Evolutionary conservation across 768 basidiomycete genomes (phyloP).

Genomic region (Mycena galericulata): DNA sequence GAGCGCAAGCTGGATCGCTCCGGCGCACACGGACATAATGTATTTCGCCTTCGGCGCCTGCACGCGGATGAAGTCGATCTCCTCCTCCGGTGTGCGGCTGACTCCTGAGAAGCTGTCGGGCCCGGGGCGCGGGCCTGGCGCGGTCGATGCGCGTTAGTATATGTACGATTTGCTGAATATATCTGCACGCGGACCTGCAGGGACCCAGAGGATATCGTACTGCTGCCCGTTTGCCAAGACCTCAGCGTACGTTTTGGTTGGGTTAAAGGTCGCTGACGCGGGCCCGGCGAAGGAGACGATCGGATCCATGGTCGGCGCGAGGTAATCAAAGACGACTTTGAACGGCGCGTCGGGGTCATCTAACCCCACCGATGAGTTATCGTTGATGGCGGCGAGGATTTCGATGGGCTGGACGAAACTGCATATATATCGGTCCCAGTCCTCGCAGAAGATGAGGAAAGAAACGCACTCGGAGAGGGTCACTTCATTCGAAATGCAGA

Average conservation of each 20-base stretch:
- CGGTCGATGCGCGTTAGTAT: neutral
- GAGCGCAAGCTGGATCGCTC: constrained; percentile 43
- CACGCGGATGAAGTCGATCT: constrained; percentile 39
- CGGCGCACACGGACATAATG: constrained; percentile 47
- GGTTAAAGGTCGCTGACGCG: constrained; percentile 29
- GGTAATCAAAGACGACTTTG: constrained; percentile 36
- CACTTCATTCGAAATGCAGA: constrained; percentile 34
- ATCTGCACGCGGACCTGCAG: constrained; percentile 31
- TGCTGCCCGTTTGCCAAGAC: constrained; percentile 34
- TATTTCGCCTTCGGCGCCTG: constrained; percentile 45
- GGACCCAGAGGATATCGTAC: constrained; percentile 44
- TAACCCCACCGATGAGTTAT: neutral
- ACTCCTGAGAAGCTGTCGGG: constrained; percentile 7
- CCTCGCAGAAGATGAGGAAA: no score
- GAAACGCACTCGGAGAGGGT: constrained; percentile 29
- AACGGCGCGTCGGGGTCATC: constrained; percentile 21
- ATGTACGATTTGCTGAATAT: neutral
- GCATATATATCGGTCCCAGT: neutral
- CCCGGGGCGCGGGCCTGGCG: constrained; percentile 32
- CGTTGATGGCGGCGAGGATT: constrained; percentile 34
- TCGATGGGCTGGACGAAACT: constrained; percentile 37
- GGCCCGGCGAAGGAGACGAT: constrained; percentile 29
- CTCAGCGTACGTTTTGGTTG: constrained; percentile 39
- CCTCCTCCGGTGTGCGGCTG: constrained; percentile 33
- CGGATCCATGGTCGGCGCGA: constrained; percentile 36